These are phyloP conservation scores for Remersonia thermophila DNA, from an alignment of 2,329 filamentous ascomycete species.

Conservation along the genomic window DNA sequence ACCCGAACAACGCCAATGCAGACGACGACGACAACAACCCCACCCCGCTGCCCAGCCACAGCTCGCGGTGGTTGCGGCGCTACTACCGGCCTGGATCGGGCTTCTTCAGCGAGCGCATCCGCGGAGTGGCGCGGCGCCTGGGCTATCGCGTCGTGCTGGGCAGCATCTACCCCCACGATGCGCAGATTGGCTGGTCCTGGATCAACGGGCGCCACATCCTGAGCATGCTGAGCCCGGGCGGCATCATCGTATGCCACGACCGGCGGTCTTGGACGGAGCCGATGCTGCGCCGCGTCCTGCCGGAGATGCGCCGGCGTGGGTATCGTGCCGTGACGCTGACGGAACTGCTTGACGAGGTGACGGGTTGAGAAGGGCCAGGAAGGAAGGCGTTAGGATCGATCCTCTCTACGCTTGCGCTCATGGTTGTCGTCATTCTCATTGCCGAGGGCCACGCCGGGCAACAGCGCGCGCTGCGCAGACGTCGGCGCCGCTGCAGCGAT, in stretches of 20 bases:
- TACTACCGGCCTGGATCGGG: constrained; percentile 80
- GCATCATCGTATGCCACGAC: constrained; percentile 79
- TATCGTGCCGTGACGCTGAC: constrained; percentile 63
- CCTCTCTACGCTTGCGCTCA: too few relatives aligned
- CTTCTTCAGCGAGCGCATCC: constrained; percentile 65
- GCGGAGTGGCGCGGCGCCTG: constrained; percentile 43
- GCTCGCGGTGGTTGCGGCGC: constrained; percentile 27
- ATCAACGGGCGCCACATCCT: constrained; percentile 70
- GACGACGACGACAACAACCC: constrained; percentile 40
- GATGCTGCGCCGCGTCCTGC: constrained; percentile 63
- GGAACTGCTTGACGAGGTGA: constrained; percentile 41
- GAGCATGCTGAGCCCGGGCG: constrained; percentile 65
- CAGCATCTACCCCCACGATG: constrained; percentile 79
- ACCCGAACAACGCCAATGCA: constrained; percentile 50
- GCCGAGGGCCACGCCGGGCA: too few relatives aligned
- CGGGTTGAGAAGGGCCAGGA: constrained; percentile 11
- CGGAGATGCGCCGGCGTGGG: constrained; percentile 55
- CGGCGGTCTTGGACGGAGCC: constrained; percentile 68
- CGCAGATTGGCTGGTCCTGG: constrained; percentile 59
- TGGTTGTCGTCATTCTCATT: too few relatives aligned
- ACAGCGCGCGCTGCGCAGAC: too few relatives aligned
- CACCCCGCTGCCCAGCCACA: constrained; percentile 6
- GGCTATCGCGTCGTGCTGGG: constrained; percentile 68
- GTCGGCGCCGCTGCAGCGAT: too few relatives aligned
- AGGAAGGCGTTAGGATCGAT: too few relatives aligned